A percentile compares a stretch with the other conserved stretches of the same genome.
These are phyloP conservation scores for Barbarea vulgaris DNA, from an alignment of 345 rosid genomes.

Conservation along the genomic window DNA sequence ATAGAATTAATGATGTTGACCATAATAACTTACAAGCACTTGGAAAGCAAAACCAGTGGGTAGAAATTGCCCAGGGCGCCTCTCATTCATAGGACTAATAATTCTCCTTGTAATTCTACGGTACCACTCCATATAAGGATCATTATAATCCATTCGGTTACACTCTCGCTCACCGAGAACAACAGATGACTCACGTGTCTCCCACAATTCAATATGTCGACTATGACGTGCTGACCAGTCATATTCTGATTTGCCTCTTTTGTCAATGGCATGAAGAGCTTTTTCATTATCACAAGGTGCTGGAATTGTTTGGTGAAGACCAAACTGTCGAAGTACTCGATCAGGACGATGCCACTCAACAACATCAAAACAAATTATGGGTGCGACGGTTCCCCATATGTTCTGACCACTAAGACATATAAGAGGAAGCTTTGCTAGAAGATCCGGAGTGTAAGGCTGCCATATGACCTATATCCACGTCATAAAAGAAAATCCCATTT, in stretches of 20 bases:
- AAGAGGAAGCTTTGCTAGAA: slow-evolving; percentile 40
- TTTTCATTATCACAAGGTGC: slow-evolving; percentile 44
- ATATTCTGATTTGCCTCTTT: slow-evolving; percentile 45
- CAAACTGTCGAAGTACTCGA: slow-evolving; percentile 45
- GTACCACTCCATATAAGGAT: slow-evolving; percentile 49
- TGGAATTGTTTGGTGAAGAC: slow-evolving; percentile 43
- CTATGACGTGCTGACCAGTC: slow-evolving; percentile 49
- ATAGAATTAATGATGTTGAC: background rate
- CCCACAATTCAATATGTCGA: slow-evolving; percentile 42
- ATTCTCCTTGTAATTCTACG: slow-evolving; percentile 45
- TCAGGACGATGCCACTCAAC: slow-evolving; percentile 51
- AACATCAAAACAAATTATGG: slow-evolving; percentile 44
- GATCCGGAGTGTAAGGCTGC: slow-evolving; percentile 43
- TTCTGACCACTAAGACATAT: slow-evolving; percentile 45
- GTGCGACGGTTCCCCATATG: slow-evolving; percentile 42
- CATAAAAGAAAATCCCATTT: slow-evolving; percentile 17
- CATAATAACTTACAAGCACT: slow-evolving; percentile 40
- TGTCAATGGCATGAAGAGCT: slow-evolving; percentile 46
- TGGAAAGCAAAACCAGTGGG: slow-evolving; percentile 49
- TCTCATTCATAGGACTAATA: slow-evolving; percentile 47
- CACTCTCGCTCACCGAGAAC: slow-evolving; percentile 36
- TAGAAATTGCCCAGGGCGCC: slow-evolving; percentile 47
- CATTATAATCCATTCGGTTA: slow-evolving; percentile 45
- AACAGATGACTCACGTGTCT: slow-evolving; percentile 41
- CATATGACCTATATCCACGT: slow-evolving; percentile 38